A percentile compares a stretch with the other conserved stretches of the same genome.
Evolutionary conservation across 148 eudicot genomes (phyloP).

Genomic region (Rhododendron simsii): DNA sequence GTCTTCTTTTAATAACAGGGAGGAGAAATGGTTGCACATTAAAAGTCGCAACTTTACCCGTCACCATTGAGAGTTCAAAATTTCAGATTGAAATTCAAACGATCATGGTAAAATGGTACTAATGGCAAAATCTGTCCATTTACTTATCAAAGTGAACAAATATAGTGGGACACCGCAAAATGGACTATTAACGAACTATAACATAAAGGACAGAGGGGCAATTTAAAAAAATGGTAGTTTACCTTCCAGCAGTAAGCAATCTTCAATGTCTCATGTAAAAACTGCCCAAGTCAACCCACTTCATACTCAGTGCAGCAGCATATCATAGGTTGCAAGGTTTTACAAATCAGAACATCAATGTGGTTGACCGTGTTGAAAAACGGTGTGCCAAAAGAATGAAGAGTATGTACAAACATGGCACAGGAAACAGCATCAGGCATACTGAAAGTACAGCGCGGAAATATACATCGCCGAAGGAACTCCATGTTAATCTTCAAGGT

Average conservation of each 20-base stretch:
- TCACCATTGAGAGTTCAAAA: not conserved
- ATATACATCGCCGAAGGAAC: conserved; percentile 93
- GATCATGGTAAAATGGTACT: not conserved
- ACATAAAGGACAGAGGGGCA: not conserved
- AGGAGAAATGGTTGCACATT: not conserved
- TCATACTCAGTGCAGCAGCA: conserved; percentile 99
- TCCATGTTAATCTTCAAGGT: conserved; percentile 96
- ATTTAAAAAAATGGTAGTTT: not conserved
- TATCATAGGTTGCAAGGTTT: conserved; percentile 98
- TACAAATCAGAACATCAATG: conserved; percentile 91
- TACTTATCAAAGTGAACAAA: not conserved
- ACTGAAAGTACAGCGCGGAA: conserved; percentile 94
- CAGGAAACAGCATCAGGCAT: conserved; percentile 98
- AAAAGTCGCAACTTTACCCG: not conserved
- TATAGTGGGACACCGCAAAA: not conserved
- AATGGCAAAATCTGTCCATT: not conserved
- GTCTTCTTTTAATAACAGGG: not conserved
- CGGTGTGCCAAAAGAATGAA: conserved; percentile 92
- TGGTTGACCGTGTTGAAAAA: conserved; percentile 96
- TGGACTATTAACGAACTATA: not conserved
- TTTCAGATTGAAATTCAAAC: not conserved
- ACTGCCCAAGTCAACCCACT: conserved; percentile 92
- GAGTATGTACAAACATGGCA: conserved; percentile 92
- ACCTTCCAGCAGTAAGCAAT: conserved; percentile 97
- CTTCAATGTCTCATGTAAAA: conserved; percentile 84